A percentile compares a stretch with the other conserved stretches of the same genome.
phyloP scores from a whole-genome alignment of 2,329 filamentous ascomycete genomes.

The Alternaria hordeiaustralica region DNA sequence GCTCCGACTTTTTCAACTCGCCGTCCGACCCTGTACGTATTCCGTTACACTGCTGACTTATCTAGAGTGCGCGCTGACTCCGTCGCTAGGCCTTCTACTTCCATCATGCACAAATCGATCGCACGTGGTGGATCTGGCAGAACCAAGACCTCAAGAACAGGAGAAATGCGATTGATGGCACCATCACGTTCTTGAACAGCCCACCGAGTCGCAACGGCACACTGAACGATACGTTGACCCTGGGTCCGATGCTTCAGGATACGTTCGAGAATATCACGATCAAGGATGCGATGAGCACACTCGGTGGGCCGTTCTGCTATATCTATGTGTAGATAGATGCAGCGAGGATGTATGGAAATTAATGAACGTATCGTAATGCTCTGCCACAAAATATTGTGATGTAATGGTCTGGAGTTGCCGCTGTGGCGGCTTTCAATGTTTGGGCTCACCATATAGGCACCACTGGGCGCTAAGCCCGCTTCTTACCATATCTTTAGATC shows the following conservation, averaged over 20 bases:
- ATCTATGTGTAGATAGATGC: slow-evolving; percentile 39
- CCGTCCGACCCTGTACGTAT: slow-evolving; percentile 50
- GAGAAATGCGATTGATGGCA: slow-evolving; percentile 50
- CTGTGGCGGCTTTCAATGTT: no score
- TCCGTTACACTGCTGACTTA: fast-evolving
- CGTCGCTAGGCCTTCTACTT: slow-evolving; percentile 49
- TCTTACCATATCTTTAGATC: no score
- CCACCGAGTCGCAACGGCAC: slow-evolving; percentile 55
- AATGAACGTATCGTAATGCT: background rate
- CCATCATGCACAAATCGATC: slow-evolving; percentile 57
- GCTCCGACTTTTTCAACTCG: slow-evolving; percentile 50
- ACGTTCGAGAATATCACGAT: slow-evolving; percentile 32
- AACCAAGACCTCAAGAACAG: slow-evolving; percentile 49
- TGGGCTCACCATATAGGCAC: no score
- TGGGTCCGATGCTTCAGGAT: slow-evolving; percentile 43
- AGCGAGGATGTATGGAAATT: background rate
- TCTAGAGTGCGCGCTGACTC: background rate
- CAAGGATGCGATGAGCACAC: slow-evolving; percentile 50
- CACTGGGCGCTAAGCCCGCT: no score
- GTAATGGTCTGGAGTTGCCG: background rate
- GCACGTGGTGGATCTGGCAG: slow-evolving; percentile 59
- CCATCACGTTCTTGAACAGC: slow-evolving; percentile 52
- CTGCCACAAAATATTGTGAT: background rate
- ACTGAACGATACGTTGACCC: slow-evolving; percentile 50
- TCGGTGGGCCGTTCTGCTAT: slow-evolving; percentile 55